Base-by-base conservation (phyloP, 2,329 filamentous ascomycete genomes). In the Elsinoe perseae region DNA sequence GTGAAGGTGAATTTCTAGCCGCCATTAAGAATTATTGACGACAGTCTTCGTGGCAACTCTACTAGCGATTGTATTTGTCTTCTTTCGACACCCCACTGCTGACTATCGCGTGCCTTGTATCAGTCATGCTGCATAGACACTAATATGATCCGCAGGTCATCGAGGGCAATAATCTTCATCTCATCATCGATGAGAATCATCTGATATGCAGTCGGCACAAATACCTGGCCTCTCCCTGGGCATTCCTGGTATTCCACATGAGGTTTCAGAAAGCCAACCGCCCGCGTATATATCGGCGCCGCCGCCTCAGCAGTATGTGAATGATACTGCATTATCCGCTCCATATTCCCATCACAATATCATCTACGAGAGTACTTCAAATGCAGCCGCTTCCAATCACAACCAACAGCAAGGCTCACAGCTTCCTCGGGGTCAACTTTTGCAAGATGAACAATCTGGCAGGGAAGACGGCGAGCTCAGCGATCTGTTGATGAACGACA, bases 401-500 rank as follows among this genome's bases (percentile, higher is more conserved):
- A 55, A 50, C 34, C 50, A 27, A 10, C 55, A 27, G 43, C 44
- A 21, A 44, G 25, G 40, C 40, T 44, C 23, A 20, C 40, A 44
- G n/a, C 8, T 44, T 14, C 40, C 46, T 44, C 57, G 32, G 21
- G 46, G 27, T 21, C 54, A 56, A n/a, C 28, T 34, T 12, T 50
- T 42, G 54, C 60, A 42, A 14, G 1, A 9, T 2, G n/a, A 2
- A 14, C 20, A 23, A 8, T 56, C 53, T 10, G 30, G 21, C n/a
- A 34, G 50, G 16, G 59, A 61, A 46, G 59, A 61, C 42, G 59
- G 59, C 3, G 59, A 61, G 28, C 38, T 61, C 6, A 61, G 54
- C 36, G 57, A 58, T 21, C 40, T 27, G 8, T 27, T 12, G 60
- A 75, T 79, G 6, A 76, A 14, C 12, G 28, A 32, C 12, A 14